A percentile compares a stretch with the other conserved stretches of the same genome.
Evolutionary conservation across 805 yeast genomes (phyloP).

Genomic region (Yarrowia deformans): DNA sequence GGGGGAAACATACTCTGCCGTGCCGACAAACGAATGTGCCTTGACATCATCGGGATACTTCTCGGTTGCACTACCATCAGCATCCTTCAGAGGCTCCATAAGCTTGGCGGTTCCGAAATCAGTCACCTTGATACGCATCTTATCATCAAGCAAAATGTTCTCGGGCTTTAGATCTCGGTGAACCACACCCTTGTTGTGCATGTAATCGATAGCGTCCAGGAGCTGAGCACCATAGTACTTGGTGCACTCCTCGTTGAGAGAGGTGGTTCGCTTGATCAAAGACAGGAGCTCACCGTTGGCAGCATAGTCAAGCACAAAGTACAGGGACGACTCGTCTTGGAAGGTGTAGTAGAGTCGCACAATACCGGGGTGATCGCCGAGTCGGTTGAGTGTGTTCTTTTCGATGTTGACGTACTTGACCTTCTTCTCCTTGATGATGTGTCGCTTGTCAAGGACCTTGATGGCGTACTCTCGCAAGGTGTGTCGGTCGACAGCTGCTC

Average conservation of each 20-base stretch:
- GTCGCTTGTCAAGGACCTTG: slow-evolving; percentile 88
- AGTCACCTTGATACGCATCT: slow-evolving; percentile 88
- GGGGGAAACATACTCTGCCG: slow-evolving; percentile 96
- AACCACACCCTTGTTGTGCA: slow-evolving; percentile 87
- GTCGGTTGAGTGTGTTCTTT: slow-evolving; percentile 82
- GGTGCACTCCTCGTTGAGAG: slow-evolving; percentile 75
- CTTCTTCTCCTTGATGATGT: slow-evolving; percentile 92
- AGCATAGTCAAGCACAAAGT: slow-evolving; percentile 93
- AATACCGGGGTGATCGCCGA: slow-evolving; percentile 94
- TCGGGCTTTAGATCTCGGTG: slow-evolving; percentile 97
- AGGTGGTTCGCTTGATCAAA: slow-evolving; percentile 68
- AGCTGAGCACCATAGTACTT: slow-evolving; percentile 85
- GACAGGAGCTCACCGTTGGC: slow-evolving; percentile 92
- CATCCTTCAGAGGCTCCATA: slow-evolving; percentile 53
- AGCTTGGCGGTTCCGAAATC: slow-evolving; percentile 98
- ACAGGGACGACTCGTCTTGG: slow-evolving; percentile 86
- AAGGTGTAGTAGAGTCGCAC: slow-evolving; percentile 91
- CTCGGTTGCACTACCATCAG: slow-evolving; percentile 44
- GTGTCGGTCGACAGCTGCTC: slow-evolving; percentile 79
- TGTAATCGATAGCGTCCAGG: slow-evolving; percentile 87
- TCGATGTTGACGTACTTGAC: slow-evolving; percentile 96
- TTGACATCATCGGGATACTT: slow-evolving; percentile 52
- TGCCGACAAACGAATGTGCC: slow-evolving; percentile 84
- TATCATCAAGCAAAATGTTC: slow-evolving; percentile 82
- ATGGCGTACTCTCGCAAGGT: slow-evolving; percentile 84